Evolutionary conservation across 305 asterid genomes (phyloP).

Genomic region (Solanum hybrid): DNA sequence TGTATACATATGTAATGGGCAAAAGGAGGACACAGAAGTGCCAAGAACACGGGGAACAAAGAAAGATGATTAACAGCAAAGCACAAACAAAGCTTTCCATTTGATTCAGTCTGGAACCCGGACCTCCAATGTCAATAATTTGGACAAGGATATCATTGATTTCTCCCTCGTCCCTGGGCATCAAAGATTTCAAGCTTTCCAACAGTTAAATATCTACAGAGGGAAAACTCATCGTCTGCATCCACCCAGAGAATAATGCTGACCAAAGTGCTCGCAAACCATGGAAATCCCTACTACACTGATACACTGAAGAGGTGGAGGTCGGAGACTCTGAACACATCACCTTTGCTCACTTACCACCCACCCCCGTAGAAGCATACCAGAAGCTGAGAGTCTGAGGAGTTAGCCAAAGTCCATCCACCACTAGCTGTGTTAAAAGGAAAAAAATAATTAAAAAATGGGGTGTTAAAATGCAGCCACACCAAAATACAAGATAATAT

Average conservation of each 20-base stretch:
- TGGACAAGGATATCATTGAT: constrained; percentile 8
- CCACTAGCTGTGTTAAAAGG: constrained; percentile 3
- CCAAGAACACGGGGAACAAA: background rate
- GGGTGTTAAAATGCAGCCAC: background rate
- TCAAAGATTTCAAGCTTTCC: constrained; percentile 23
- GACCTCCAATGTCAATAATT: constrained; percentile 7
- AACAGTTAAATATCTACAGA: constrained; percentile 39
- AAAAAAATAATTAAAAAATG: background rate
- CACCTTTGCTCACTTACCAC: constrained; percentile 19
- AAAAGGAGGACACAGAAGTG: constrained; percentile 3
- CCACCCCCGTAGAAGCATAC: constrained; percentile 15
- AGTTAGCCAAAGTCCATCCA: background rate
- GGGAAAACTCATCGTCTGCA: constrained; percentile 21
- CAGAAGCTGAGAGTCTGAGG: constrained; percentile 6
- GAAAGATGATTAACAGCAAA: constrained; percentile 11
- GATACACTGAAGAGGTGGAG: constrained; percentile 8
- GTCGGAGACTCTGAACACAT: constrained; percentile 13
- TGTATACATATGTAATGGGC: constrained; percentile 8
- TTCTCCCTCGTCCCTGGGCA: constrained; percentile 10
- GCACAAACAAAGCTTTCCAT: constrained; percentile 14
- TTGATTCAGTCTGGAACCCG: constrained; percentile 4
- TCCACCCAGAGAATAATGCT: constrained; percentile 13
- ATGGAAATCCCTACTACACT: background rate
- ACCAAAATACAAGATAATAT: background rate
- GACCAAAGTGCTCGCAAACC: constrained; percentile 10